Evolutionary conservation across 192 early-diverging fungal species (phyloP), one percentile per base, ranked within the genome.

Genomic region (Coemansia sp.): DNA sequence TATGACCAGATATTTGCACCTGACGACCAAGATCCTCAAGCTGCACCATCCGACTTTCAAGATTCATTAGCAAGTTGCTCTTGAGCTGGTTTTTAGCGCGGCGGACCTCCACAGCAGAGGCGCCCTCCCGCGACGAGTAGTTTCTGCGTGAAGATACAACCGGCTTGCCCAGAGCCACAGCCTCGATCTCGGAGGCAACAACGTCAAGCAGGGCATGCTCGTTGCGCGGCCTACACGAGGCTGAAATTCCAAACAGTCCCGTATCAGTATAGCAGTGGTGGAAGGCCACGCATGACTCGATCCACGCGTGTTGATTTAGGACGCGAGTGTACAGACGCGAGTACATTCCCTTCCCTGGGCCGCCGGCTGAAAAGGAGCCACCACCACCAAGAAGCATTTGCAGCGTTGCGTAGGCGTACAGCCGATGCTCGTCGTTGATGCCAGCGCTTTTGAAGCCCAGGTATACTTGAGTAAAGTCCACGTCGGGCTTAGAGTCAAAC

Each of bases 311-410:
- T 69, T 94, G 93, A 76, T 97, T 97, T 38, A 99, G 85, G 3
- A 99, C 96, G 44, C 95, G 91, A 13, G 94, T 97, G 76, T 96
- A 99, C 36, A 99, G 87, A 5, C 96, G 89, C 49, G 96, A 97
- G 87, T 99, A 96, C 95, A 99, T 97, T 62, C 97, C 97, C 84
- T 99, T 97, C 4, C 97, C 95, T 1, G 97, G 97, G 9, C 97
- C 97, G 66, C 97, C 97, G 0, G 97, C 97, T 13, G 92, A 94
- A 75, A 99, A 99, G 1, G 94, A 94, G 6, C 95, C 95, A 46
- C 97, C 97, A 38, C 97, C 97, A 29, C 97, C 97, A 76, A 99
- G 87, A 38, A 99, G 83, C 64, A 92, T 88, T 64, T 96, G 92
- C 41, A 99, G 81, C 16, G 92, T 94, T 10, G 97, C 94, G 63